phyloP scores from a whole-genome alignment of 129 eudicot genomes.

The Artemisia tridentata region DNA sequence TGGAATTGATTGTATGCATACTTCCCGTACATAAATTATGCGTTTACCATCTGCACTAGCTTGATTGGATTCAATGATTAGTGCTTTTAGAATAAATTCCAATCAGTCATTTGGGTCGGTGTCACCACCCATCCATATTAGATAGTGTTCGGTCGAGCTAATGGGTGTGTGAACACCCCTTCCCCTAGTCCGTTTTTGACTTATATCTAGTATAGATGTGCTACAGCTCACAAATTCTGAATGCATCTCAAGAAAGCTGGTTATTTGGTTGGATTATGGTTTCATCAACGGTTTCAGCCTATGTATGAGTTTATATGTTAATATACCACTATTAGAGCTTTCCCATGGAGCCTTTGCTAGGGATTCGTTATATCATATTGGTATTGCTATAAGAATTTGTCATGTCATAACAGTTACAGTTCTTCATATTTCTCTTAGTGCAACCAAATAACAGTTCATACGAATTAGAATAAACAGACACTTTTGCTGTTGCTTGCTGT shows the following conservation, averaged over 20 bases:
- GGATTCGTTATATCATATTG: neutral
- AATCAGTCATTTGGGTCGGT: neutral
- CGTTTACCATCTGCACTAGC: conserved; percentile 5
- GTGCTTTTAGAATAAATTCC: neutral
- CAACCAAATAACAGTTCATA: conserved; percentile 3
- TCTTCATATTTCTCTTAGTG: neutral
- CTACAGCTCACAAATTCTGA: neutral
- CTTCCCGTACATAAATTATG: neutral
- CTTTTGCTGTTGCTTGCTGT: neutral
- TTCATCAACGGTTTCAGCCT: neutral
- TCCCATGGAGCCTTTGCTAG: conserved; percentile 9
- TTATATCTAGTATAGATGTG: neutral
- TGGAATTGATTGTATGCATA: too few relatives aligned
- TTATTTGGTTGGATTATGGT: neutral
- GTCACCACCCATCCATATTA: neutral
- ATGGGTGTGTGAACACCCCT: neutral
- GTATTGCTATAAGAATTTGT: neutral
- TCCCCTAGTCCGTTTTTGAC: neutral
- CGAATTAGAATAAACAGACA: conserved; percentile 1
- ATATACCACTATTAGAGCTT: neutral
- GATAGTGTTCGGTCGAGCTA: neutral
- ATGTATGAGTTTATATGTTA: neutral
- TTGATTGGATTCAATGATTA: neutral
- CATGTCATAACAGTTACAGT: too few relatives aligned
- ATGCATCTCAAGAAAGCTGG: conserved; percentile 2